These are phyloP conservation scores for Obba rivulosa DNA, from an alignment of 768 basidiomycete genomes.

Conservation along the genomic window DNA sequence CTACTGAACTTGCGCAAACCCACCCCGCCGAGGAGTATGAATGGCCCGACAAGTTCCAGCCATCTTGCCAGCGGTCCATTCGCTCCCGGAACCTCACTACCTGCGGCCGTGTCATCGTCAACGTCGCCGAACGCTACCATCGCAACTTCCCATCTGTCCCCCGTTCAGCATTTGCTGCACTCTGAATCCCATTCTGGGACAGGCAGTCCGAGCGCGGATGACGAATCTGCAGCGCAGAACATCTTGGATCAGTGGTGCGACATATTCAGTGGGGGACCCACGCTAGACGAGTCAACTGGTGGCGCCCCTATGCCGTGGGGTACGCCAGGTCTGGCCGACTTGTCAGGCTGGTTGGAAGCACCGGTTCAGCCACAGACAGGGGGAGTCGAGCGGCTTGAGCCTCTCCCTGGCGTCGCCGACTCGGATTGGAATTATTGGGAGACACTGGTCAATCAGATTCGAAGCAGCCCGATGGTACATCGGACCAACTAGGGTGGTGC, in stretches of 20 bases:
- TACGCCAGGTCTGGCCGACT: conserved; percentile 50
- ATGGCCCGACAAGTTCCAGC: not conserved
- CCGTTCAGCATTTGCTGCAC: conserved; percentile 53
- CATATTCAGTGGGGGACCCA: conserved; percentile 62
- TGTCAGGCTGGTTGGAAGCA: conserved; percentile 48
- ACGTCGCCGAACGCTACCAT: not conserved
- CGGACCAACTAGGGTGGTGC: not conserved
- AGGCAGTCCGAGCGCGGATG: conserved; percentile 61
- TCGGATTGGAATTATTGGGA: conserved; percentile 82
- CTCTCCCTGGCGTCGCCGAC: conserved; percentile 50
- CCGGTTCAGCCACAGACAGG: conserved; percentile 26
- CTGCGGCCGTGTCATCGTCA: not conserved
- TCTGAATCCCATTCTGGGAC: conserved; percentile 56
- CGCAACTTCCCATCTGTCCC: conserved; percentile 13
- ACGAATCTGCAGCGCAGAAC: conserved; percentile 69
- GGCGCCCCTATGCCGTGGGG: conserved; percentile 49
- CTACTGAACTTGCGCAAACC: conserved; percentile 42
- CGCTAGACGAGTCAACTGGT: conserved; percentile 28
- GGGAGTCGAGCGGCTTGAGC: conserved; percentile 31
- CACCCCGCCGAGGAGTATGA: not conserved
- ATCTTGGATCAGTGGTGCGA: conserved; percentile 83
- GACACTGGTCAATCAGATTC: conserved; percentile 56
- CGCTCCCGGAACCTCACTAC: not conserved
- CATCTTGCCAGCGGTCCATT: not conserved
- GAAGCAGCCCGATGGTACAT: conserved; percentile 27